Percentiles rank a stretch among this genome's conserved stretches.
phyloP scores from a whole-genome alignment of 2,329 filamentous ascomycete species.

The Trichophyton mentagrophytes region DNA sequence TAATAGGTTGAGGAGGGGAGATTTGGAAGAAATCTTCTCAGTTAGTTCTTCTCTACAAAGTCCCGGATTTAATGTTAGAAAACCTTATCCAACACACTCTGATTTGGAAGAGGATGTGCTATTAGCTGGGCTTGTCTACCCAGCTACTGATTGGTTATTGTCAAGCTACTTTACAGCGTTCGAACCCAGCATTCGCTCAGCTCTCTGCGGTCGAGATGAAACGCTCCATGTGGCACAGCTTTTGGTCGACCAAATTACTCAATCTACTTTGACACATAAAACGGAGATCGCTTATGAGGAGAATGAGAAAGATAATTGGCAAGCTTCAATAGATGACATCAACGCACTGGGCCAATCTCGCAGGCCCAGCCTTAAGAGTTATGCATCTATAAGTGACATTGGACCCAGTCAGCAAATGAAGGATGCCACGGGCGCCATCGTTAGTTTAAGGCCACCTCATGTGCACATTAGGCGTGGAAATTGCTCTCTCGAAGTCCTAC shows the following conservation, averaged over 20 bases:
- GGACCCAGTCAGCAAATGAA: constrained; percentile 11
- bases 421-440: constrained; percentile 22
- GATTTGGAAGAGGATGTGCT: constrained; percentile 15
- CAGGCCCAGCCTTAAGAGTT: constrained; percentile 27
- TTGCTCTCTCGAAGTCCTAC: constrained; percentile 42
- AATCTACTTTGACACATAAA: constrained; percentile 31
- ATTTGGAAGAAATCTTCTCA: neutral
- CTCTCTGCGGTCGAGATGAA: constrained; percentile 24
- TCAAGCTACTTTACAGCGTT: constrained; percentile 28
- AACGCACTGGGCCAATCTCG: constrained; percentile 20
- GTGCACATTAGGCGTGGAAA: constrained; percentile 43
- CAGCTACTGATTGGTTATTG: constrained; percentile 29
- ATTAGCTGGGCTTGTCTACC: constrained; percentile 28
- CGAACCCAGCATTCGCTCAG: constrained; percentile 22
- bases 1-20: neutral
- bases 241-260: constrained; percentile 32
- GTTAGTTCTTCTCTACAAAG: neutral
- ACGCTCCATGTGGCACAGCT: constrained; percentile 30
- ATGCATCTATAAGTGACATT: constrained; percentile 19
- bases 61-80: neutral
- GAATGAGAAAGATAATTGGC: constrained; percentile 8
- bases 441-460: constrained; percentile 39
- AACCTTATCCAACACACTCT: neutral
- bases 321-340: constrained; percentile 20
- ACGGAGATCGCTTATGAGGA: neutral